These are phyloP conservation scores for Pseudoneurospora amorphoporcata DNA, from an alignment of 495 filamentous ascomycete genomes.

Conservation along the genomic window DNA sequence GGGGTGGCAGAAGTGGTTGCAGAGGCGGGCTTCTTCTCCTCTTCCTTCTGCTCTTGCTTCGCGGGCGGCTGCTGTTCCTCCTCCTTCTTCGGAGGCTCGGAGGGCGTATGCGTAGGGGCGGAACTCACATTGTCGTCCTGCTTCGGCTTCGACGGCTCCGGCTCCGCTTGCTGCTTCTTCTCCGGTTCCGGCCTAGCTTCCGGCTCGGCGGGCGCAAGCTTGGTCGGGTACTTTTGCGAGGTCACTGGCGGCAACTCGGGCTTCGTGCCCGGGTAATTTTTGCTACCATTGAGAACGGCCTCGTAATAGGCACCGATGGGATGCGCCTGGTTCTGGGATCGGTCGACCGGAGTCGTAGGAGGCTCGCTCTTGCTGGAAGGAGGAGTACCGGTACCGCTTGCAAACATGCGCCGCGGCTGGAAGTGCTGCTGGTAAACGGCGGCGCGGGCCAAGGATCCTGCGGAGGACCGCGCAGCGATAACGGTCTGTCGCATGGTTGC, in stretches of 20 bases:
- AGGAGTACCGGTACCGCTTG: background rate
- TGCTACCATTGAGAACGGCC: slow-evolving; percentile 34
- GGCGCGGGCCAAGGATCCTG: slow-evolving; percentile 14
- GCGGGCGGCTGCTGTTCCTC: background rate
- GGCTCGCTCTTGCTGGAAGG: slow-evolving; percentile 7
- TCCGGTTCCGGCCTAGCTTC: slow-evolving; percentile 11
- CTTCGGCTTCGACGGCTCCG: slow-evolving; percentile 14
- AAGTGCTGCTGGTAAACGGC: slow-evolving; percentile 7
- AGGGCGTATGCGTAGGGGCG: background rate
- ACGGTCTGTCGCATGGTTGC: slow-evolving; percentile 18
- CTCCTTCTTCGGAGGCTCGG: slow-evolving; percentile 4
- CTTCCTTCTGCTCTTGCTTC: slow-evolving; percentile 18
- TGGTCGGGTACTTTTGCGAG: slow-evolving; percentile 6
- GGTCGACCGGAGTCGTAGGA: slow-evolving; percentile 10
- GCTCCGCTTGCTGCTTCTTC: slow-evolving; percentile 18
- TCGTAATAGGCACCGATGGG: slow-evolving; percentile 34
- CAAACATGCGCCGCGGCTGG: slow-evolving; percentile 13
- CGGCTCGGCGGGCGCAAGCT: slow-evolving; percentile 4
- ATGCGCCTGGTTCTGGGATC: slow-evolving; percentile 20
- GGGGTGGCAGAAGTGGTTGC: background rate
- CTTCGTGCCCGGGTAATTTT: slow-evolving; percentile 20
- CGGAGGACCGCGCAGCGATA: slow-evolving; percentile 14
- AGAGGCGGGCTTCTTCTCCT: slow-evolving; percentile 21
- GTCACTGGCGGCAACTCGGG: slow-evolving; percentile 18
- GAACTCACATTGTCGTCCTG: background rate